A percentile compares a stretch with the other conserved stretches of the same genome.
Evolutionary conservation across 306 rosid species (phyloP).

Genomic region (Boehmeria nivea): DNA sequence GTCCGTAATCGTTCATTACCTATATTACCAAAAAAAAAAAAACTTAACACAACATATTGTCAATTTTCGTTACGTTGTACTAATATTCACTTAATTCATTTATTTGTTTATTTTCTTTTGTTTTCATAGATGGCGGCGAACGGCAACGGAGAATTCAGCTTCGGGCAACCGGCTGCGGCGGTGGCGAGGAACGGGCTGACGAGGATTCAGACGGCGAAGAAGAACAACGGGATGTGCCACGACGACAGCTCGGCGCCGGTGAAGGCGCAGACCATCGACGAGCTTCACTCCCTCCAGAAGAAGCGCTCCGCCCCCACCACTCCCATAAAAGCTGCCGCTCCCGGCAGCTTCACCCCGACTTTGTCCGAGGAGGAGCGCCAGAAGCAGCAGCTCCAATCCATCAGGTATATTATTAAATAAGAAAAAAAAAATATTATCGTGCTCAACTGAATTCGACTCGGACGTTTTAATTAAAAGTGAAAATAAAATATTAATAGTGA

Average conservation of each 20-base stretch:
- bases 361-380: conserved; percentile 71
- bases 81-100: neutral
- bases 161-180: conserved; percentile 6
- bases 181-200: conserved; percentile 41
- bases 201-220: conserved; percentile 41
- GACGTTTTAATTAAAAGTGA: too few relatives aligned
- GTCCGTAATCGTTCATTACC: too few relatives aligned
- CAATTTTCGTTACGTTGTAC: too few relatives aligned
- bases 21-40: too few relatives aligned
- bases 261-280: conserved; percentile 81
- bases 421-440: neutral
- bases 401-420: conserved; percentile 37
- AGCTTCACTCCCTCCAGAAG: conserved; percentile 75
- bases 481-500: too few relatives aligned
- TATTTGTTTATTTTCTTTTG: neutral
- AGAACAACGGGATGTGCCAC: conserved; percentile 44
- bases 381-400: conserved; percentile 67
- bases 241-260: conserved; percentile 66
- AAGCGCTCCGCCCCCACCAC: conserved; percentile 71
- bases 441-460: too few relatives aligned
- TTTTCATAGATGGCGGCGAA: conserved; percentile 21
- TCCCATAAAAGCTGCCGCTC: conserved; percentile 35
- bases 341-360: conserved; percentile 21
- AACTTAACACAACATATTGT: too few relatives aligned
- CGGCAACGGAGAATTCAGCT: conserved; percentile 13